Conservation (phyloP, 2,329 filamentous ascomycete genomes). For the Fusarium cyanostomum region DNA sequence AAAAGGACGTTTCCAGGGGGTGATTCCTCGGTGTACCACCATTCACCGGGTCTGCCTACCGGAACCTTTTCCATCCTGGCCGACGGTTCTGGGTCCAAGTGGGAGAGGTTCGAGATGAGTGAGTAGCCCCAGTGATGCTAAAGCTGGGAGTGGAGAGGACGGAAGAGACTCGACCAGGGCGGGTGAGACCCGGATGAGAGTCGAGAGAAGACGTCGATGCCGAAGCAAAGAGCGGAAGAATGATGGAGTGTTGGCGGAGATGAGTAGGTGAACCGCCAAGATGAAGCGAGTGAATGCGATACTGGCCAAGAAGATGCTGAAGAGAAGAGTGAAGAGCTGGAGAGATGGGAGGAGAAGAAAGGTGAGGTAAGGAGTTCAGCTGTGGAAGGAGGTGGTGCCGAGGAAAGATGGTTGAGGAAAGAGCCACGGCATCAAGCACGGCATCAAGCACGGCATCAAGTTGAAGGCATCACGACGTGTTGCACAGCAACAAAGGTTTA, state of each 20-base stretch:
- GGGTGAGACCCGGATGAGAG: not conserved
- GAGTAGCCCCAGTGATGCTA: no score
- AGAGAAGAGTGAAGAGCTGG: not conserved
- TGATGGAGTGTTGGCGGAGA: not conserved
- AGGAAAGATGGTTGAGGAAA: not conserved
- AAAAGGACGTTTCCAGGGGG: not conserved
- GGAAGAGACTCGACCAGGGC: no score
- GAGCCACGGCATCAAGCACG: not conserved
- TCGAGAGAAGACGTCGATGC: not conserved
- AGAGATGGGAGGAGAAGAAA: not conserved
- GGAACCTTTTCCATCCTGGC: not conserved
- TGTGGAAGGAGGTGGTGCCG: not conserved
- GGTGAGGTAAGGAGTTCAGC: not conserved
- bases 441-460: no score
- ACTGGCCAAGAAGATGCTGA: conserved; percentile 1
- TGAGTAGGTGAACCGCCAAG: not conserved
- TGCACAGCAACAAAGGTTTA: not conserved
- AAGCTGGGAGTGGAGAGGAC: no score
- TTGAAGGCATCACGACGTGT: not conserved
- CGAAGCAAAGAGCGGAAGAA: not conserved
- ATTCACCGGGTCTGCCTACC: not conserved
- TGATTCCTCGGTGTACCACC: not conserved
- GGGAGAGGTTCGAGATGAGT: not conserved
- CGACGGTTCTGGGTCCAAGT: no score
- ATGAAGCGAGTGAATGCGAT: not conserved